Base-by-base conservation (phyloP, 306 rosid genomes). In the Quercus parvula region DNA sequence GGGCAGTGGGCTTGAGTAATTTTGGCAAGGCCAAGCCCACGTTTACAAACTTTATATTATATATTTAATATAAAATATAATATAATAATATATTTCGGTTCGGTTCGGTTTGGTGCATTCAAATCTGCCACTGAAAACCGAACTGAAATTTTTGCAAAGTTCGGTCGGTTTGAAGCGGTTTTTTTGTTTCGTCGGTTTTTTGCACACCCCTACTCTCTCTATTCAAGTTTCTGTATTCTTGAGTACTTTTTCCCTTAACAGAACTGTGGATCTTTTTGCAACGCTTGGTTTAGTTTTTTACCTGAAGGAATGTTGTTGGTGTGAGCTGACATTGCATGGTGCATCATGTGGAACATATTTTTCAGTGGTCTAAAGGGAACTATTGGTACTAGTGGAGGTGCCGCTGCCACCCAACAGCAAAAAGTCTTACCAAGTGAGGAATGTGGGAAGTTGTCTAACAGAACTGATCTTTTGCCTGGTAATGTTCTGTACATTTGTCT, bases 361-460 rank as follows among this genome's bases (percentile, higher is more conserved):
- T 74, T 77, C 75, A 46, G 75, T 55, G 71, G 56, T 54, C 61
- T 56, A 85, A 85, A 81, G 81, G 64, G 78, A 87, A 63, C 66
- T 77, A 22, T 67, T 61, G 81, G 74, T 56, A 28, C 49, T 9
- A 49, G 55, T 30, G 73, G 79, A 68, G 22, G 78, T 54, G 38
- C 6, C 56, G 71, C 83, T 27, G 69, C 81, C 31, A 52, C 78
- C 72, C 77, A 73, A 49, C 81, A 75, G 57, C 51, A 73, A 74
- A 75, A 81, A 77, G 63, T 20, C 33, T 38, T 79, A 2, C 62
- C 71, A 67, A 38, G 78, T 73, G 67, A 61, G 74, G 75, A 85
- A 75, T 85, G 76, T 74, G 82, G 86, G 81, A 75, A 77, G 88
- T 81, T 25, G 56, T 83, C 57, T 59, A 28, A 56, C 49, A 11